A percentile compares a stretch with the other conserved stretches of the same genome.
phyloP scores from a whole-genome alignment of 305 asterid genomes.

The Rubia peregrina region DNA sequence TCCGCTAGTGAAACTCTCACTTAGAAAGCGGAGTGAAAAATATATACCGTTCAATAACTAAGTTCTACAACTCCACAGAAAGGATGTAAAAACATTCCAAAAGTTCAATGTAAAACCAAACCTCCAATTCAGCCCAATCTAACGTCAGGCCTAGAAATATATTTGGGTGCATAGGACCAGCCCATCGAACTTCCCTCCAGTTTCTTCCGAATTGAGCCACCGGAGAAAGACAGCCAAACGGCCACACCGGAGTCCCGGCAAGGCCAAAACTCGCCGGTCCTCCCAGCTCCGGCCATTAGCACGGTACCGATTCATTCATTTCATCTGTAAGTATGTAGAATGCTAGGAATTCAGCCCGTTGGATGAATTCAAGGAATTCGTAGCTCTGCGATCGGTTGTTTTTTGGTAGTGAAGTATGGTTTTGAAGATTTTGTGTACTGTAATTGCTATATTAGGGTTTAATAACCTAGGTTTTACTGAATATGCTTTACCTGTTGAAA shows the following conservation, averaged over 20 bases:
- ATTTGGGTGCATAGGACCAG: not conserved
- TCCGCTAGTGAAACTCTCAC: too few species aligned
- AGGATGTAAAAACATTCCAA: too few species aligned
- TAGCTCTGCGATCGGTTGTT: not conserved
- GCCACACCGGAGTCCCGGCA: not conserved
- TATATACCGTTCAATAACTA: too few species aligned
- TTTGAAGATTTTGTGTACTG: not conserved
- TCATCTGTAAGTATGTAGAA: not conserved
- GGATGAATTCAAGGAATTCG: not conserved
- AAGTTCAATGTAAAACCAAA: too few species aligned
- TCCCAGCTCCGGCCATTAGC: not conserved
- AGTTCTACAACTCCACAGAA: too few species aligned
- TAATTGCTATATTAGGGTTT: not conserved
- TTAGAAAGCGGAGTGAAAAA: too few species aligned
- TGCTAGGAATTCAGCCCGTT: not conserved
- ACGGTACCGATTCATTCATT: not conserved
- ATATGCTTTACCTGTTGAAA: not conserved
- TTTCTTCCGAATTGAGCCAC: not conserved
- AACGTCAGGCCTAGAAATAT: not conserved
- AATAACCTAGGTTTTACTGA: not conserved
- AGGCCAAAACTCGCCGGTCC: not conserved
- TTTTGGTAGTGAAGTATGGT: not conserved
- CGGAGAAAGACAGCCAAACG: not conserved
- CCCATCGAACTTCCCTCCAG: not conserved
- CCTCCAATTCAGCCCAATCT: constrained; percentile 1